Evolutionary conservation across 306 rosid species (phyloP), one percentile per base, ranked within the genome.

Genomic region (Heteromeles arbutifolia): DNA sequence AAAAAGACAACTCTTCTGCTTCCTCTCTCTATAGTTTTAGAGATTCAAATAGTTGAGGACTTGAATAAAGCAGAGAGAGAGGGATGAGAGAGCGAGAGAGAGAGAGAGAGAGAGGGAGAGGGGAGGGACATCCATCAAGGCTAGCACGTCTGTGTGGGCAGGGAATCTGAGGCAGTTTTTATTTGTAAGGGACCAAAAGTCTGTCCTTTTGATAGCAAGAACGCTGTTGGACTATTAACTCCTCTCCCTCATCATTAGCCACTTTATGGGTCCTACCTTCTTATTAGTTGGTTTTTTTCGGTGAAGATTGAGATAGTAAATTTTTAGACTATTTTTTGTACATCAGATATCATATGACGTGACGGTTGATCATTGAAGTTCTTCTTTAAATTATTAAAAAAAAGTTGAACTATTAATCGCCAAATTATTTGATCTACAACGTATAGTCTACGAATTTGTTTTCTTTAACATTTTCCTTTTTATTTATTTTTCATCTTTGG

Each of bases 61-160:
- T 17, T 2, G 19, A 4, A 25, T 18, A 26, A 59, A 50, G 57
- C 68, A 65, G 65, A 73, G 32, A 14, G 14, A n/a, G 61, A 59
- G 32, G n/a, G n/a, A n/a, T n/a, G n/a, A n/a, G n/a, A n/a, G 45
- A n/a, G 61, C 58, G 41, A 56, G 76, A 74, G 66, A 25, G 54
- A 73, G 25, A 10, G 19, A 64, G 73, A 44, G 77, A 74, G 57
- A 18, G 61, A 66, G 43, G 48, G 76, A 74, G 66, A 25, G 56
- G 37, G 78, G 77, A 65, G 66, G 69, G 79, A 72, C 88, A 70
- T 58, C 43, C 86, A 83, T 72, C 43, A 76, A 73, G 89, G 85
- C 69, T 39, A 67, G 86, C 91, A 83, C 89, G 82, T 86, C 77
- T 76, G 78, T 76, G 70, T 31, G 48, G 77, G 64, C 77, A 73